Base-by-base conservation (phyloP, 176 grass and related monocot genomes). In the Alloteropsis semialata region DNA sequence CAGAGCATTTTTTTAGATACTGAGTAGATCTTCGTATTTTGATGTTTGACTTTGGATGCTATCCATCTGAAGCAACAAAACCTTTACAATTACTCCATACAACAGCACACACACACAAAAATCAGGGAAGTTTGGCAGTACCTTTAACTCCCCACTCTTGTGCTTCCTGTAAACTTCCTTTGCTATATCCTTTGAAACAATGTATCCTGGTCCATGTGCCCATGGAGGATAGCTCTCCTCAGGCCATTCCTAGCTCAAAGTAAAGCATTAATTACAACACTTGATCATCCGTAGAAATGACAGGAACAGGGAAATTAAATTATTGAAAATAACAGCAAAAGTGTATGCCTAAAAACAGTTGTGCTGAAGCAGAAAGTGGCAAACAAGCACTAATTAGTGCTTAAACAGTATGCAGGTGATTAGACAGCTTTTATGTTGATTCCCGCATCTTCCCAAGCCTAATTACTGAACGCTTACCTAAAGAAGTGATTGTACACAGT, bases 161-260 rank as follows among this genome's bases (percentile, higher is more conserved):
- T 99, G 91, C 76, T 94, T 82, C 77, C 84, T 91, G 85, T 90
- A 90, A 28, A 99, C 85, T 53, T 90, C 80, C 78, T 89, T 92
- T 25, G 97, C 97, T 83, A 99, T 96, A 74, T 96, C 94, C 76
- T 64, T 65, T 59, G 97, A 96, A 38, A 99, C 85, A 57, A 96
- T 88, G 80, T 99, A 99, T 61, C 97, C 97, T 17, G 97, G 97
- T 57, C 97, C 97, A 92, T 99, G 97, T 57, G 97, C 97, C 97
- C 97, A 99, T 58, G 97, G 93, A 73, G 93, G 97, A 72, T 99
- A 99, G 41, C 84, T 99, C 39, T 99, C 93, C 62, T 90, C 91
- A 22, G 97, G 93, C 89, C 91, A 99, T 99, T 99, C 97, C 97
- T 99, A 82, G 74, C 66, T 42, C 66, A 74, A 74, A 77, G 60